Conservation (phyloP, 2,329 filamentous ascomycete genomes). For the Alternaria metachromatica region DNA sequence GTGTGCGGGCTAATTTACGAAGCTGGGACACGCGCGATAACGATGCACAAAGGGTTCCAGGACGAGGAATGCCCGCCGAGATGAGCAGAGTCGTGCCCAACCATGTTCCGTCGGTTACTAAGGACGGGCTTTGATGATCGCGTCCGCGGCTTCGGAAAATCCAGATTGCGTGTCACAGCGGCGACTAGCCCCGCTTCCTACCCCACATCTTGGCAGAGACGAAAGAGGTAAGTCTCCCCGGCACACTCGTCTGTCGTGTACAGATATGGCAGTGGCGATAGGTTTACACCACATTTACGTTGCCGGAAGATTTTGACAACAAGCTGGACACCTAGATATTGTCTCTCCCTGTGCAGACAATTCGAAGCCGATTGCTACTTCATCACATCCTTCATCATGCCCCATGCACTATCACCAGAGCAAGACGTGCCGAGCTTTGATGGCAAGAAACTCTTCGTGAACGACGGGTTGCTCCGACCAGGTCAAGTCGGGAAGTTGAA, state of each 20-base stretch:
- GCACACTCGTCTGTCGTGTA: neutral
- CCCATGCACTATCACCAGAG: slow-evolving; percentile 40
- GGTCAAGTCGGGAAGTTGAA: slow-evolving; percentile 53
- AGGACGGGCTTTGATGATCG: slow-evolving; percentile 7
- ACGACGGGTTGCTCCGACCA: slow-evolving; percentile 56
- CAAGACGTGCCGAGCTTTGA: slow-evolving; percentile 31
- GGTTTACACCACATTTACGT: neutral
- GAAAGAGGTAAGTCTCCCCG: slow-evolving; percentile 24
- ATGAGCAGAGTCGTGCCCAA: slow-evolving; percentile 14
- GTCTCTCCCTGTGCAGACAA: neutral
- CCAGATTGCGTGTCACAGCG: slow-evolving; percentile 11
- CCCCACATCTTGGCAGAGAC: slow-evolving; percentile 22
- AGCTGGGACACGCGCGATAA: slow-evolving; percentile 13
- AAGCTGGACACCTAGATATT: neutral
- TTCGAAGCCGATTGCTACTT: neutral
- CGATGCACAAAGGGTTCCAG: neutral
- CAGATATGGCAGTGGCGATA: neutral
- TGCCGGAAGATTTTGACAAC: neutral
- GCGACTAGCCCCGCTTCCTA: slow-evolving; percentile 16
- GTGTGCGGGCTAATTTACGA: slow-evolving; percentile 21
- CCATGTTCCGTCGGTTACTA: slow-evolving; percentile 27
- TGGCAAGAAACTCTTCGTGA: slow-evolving; percentile 50
- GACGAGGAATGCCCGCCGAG: slow-evolving; percentile 23
- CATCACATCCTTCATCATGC: slow-evolving; percentile 29
- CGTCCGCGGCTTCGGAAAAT: slow-evolving; percentile 7